Conservation (phyloP, 305 asterid genomes). For the Fraxinus sp. region DNA sequence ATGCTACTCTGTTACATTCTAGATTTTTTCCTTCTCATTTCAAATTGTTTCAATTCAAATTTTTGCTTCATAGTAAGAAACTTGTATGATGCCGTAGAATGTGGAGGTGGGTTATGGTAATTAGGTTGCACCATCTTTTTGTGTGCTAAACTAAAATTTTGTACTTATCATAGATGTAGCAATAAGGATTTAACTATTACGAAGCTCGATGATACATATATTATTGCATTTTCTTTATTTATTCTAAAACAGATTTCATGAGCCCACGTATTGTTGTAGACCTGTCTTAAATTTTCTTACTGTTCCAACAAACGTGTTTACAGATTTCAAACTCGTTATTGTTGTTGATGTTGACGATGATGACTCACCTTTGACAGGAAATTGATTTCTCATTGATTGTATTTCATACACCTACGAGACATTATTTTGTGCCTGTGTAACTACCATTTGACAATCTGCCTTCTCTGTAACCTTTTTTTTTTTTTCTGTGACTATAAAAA, state of each 20-base stretch:
- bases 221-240: background rate
- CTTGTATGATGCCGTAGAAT: background rate
- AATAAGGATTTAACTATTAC: background rate
- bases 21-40: background rate
- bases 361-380: background rate
- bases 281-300: background rate
- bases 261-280: background rate
- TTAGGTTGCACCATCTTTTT: background rate
- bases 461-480: background rate
- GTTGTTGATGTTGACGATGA: background rate
- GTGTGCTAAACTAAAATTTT: background rate
- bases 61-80: background rate
- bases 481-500: background rate
- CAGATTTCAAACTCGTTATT: background rate
- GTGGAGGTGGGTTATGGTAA: conserved; percentile 8
- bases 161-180: background rate
- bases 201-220: background rate
- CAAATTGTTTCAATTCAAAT: background rate
- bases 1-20: background rate
- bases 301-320: background rate
- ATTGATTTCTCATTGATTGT: background rate
- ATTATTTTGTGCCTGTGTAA: background rate
- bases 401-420: background rate
- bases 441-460: background rate
- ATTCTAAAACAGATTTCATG: background rate